Evolutionary conservation across 2,329 filamentous ascomycete species (phyloP), one percentile per base, ranked within the genome.

Genomic region (Trichoderma semiorbis): DNA sequence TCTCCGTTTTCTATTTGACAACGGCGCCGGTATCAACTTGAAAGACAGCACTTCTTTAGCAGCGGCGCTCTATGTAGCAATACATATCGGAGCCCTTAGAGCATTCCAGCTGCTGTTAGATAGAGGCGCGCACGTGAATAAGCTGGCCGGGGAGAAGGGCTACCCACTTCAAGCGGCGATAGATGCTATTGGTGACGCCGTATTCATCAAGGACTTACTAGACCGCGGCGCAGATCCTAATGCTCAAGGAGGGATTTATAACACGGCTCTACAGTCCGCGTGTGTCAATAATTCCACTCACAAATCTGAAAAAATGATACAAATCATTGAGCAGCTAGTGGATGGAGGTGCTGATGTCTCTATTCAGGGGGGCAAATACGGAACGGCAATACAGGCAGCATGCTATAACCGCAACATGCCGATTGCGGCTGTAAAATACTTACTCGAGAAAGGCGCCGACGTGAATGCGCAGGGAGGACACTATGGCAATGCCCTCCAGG

Each of bases 131-230:
- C 2, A 58, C 7, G 4, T 30, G 21, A 58, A 58, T 30, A 26
- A 26, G 16, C 55, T 26, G 21, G 55, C 26, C 1, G 55, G 55
- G 16, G 2, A 58, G 18, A 6, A n/a, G 12, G 55, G 55, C 16
- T 30, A 28, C 55, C 55, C 55, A 30, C 55, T 58, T 11, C 55
- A 58, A 16, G 24, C 55, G 18, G 24, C 14, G 18, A 11, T 7
- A 2, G 7, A 3, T 24, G 0, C 10, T 10, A 0, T 1, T 7
- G 1, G 3, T 28, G 16, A 11, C 3, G 55, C 8, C 14, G 16
- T 6, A 58, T 8, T 21, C 18, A 1, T 58, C 28, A 4, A 58
- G 28, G 3, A 18, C 8, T 12, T 58, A 18, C 28, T 58, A 6
- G 26, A 58, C 10, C 8, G 3, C 16, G 55, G 55, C 18, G 26